Evolutionary conservation across 345 rosid genomes (phyloP).

Genomic region (Streptanthus diversifolius): DNA sequence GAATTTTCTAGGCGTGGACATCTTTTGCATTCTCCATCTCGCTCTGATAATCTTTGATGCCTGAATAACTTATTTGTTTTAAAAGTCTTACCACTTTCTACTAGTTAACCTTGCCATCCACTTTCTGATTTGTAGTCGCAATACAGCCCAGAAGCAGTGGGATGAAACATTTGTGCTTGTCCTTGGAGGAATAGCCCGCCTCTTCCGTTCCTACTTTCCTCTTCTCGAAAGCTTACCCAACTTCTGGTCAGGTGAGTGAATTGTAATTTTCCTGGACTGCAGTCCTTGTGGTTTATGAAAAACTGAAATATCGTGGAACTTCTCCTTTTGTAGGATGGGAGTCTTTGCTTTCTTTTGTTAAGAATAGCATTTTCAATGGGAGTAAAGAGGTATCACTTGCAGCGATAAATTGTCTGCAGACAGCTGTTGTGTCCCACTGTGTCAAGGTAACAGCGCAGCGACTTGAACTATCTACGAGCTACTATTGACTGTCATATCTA

Average conservation of each 20-base stretch:
- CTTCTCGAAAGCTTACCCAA: conserved; percentile 67
- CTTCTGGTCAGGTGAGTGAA: conserved; percentile 78
- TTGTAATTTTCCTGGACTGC: conserved; percentile 8
- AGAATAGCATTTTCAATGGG: conserved; percentile 74
- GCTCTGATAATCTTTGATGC: conserved; percentile 9
- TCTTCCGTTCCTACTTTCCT: conserved; percentile 90
- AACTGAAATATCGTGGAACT: not conserved
- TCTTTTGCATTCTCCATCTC: conserved; percentile 8
- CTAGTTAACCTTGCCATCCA: conserved; percentile 15
- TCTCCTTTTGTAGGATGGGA: conserved; percentile 76
- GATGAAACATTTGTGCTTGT: conserved; percentile 96
- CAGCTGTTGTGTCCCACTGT: conserved; percentile 70
- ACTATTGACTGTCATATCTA: not conserved
- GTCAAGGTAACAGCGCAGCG: conserved; percentile 55
- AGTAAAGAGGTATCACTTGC: conserved; percentile 96
- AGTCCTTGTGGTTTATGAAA: not conserved
- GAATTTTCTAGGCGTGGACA: not conserved
- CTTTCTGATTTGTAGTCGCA: conserved; percentile 62
- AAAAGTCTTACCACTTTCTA: conserved; percentile 4
- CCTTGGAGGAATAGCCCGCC: conserved; percentile 90
- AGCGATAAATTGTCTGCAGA: conserved; percentile 83
- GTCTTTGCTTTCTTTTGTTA: conserved; percentile 67
- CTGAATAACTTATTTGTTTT: conserved; percentile 1
- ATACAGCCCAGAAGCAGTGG: conserved; percentile 98
- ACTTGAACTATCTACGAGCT: not conserved